Percentiles rank a stretch among this genome's conserved stretches.
phyloP scores from a whole-genome alignment of 257 asterid genomes.

The Plectranthus barbatus region DNA sequence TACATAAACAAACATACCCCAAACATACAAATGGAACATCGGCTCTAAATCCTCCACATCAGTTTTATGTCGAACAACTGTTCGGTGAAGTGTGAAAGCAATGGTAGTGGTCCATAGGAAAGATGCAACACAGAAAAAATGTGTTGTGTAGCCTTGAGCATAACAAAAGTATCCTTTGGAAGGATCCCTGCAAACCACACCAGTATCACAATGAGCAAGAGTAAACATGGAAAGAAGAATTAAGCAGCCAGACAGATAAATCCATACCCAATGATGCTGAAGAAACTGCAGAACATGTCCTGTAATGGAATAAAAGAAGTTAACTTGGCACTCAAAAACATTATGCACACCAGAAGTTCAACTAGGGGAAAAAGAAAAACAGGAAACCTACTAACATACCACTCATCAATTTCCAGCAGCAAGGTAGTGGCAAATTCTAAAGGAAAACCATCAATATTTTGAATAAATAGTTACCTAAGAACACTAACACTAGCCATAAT shows the following conservation, averaged over 20 bases:
- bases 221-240: conserved; percentile 5
- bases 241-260: background rate
- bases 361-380: background rate
- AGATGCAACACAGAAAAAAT: conserved; percentile 97
- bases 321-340: conserved; percentile 7
- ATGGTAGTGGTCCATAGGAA: conserved; percentile 95
- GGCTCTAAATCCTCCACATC: conserved; percentile 99
- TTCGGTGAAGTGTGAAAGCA: conserved; percentile 93
- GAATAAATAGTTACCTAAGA: background rate
- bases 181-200: conserved; percentile 71
- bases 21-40: conserved; percentile 91
- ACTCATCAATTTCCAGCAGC: conserved; percentile 1
- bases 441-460: background rate
- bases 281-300: conserved; percentile 99
- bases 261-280: conserved; percentile 85
- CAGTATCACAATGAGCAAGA: conserved; percentile 3
- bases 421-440: background rate
- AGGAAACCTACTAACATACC: background rate
- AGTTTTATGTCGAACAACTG: conserved; percentile 96
- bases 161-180: conserved; percentile 89
- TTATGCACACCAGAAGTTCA: background rate
- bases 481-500: background rate
- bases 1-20: conserved; percentile 56
- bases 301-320: conserved; percentile 31
- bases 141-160: conserved; percentile 96